Base-by-base conservation (phyloP, 2,329 filamentous ascomycete genomes). In the Neocucurbitaria cava region DNA sequence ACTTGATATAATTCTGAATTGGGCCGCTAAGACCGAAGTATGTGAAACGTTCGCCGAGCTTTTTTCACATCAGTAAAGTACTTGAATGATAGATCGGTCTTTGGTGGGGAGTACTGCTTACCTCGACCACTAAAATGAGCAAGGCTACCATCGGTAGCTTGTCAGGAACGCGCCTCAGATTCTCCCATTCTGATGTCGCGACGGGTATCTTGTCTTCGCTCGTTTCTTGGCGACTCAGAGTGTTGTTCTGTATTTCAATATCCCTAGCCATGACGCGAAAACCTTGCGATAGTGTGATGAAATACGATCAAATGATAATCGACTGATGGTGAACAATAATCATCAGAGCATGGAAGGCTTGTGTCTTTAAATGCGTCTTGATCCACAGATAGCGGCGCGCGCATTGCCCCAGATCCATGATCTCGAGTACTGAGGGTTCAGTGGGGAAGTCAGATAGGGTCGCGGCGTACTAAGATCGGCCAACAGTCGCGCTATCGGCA, bases 1-100 rank as follows among this genome's bases (percentile, higher is more conserved):
- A 36, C 48, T 58, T 51, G 38, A 62, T 56, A 31, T 62, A 59
- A 30, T 62, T 62, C 33, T 62, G 59, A 1, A 62, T 50, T 2
- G 53, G 56, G 9, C 50, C 56, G 31, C 47, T 53, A 5, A 57
- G 35, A 35, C 56, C 59, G 21, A 56, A 62, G 44, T 55, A 59
- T 10, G 59, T 55, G 31, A 62, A 62, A 4, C 52, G 43, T 23
- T 61, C 55, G 11, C 58, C 49, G 31, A 35, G 31, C 31, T 35
- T n/a, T 35, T 17, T 35, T 35, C 3, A 5, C 8, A 17, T 35
- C 15, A 35, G 31, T 17, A 17, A 35, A 35, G 3, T 10, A 31
- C 13, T 31, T 15, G 11, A 11, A 15, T 11, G 11, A 35, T 15
- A 15, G 17, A 35, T 15, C 13, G 31, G 17, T 7, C 15, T 15